Percentiles rank a stretch among this genome's conserved stretches.
Evolutionary conservation across 371 early-diverging fungal genomes (phyloP).

Genomic region (Lichtheimia hyalospora): DNA sequence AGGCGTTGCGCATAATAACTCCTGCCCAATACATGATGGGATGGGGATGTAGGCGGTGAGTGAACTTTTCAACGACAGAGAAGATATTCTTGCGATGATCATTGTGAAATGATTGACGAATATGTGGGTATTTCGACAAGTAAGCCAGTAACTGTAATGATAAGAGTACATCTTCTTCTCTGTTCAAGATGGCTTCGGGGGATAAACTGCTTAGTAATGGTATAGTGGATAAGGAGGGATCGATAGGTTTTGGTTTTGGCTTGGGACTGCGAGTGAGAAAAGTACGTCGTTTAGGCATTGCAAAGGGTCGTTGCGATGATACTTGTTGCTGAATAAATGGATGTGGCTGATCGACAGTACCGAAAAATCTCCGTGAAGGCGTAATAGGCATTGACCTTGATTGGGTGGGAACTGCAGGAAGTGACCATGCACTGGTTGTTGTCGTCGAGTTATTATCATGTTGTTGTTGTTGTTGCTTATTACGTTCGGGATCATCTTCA

Average conservation of each 20-base stretch:
- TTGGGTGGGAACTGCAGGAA: conserved; percentile 13
- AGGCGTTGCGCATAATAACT: conserved; percentile 77
- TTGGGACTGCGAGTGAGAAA: not conserved
- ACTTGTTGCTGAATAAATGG: conserved; percentile 16
- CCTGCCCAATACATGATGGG: conserved; percentile 76
- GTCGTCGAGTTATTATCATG: not conserved
- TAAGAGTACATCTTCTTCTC: conserved; percentile 84
- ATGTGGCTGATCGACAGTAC: not conserved
- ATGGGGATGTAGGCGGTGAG: conserved; percentile 43
- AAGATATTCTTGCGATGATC: conserved; percentile 66
- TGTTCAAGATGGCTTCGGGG: conserved; percentile 54
- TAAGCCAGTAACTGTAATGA: conserved; percentile 86
- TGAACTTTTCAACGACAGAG: conserved; percentile 73
- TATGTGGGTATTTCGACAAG: conserved; percentile 81
- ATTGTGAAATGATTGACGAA: conserved; percentile 66
- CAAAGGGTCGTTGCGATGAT: conserved; percentile 17
- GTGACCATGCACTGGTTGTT: not conserved
- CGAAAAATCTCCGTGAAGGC: conserved; percentile 17
- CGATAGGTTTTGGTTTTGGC: not conserved
- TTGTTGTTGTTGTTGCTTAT: not conserved
- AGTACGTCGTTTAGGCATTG: conserved; percentile 1
- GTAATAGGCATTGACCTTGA: conserved; percentile 27
- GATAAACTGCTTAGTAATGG: conserved; percentile 13
- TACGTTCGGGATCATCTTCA: not conserved
- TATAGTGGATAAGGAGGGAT: conserved; percentile 4